Evolutionary conservation across 495 filamentous ascomycete species (phyloP).

Genomic region (Daldinia decipiens): DNA sequence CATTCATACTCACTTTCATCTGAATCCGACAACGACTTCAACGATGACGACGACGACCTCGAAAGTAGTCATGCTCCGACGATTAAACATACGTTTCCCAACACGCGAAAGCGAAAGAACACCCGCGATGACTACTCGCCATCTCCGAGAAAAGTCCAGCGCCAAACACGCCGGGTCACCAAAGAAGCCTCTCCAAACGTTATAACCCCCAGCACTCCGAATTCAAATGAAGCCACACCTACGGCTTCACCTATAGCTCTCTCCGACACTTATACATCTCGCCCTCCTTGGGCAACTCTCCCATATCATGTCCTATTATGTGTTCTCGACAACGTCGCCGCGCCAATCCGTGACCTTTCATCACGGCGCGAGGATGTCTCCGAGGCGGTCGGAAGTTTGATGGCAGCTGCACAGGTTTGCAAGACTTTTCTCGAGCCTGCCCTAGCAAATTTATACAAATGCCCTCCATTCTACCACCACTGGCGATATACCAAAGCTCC

Average conservation of each 20-base stretch:
- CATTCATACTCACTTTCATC: slow-evolving; percentile 16
- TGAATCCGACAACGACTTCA: slow-evolving; percentile 1
- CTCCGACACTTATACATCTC: slow-evolving; percentile 42
- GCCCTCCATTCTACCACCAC: slow-evolving; percentile 63
- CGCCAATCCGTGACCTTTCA: slow-evolving; percentile 66
- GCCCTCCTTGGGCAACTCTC: slow-evolving; percentile 74
- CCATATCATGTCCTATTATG: slow-evolving; percentile 77
- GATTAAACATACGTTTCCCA: not conserved
- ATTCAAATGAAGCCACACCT: slow-evolving; percentile 19
- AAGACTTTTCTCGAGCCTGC: slow-evolving; percentile 77
- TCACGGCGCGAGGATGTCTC: slow-evolving; percentile 50
- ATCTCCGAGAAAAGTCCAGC: slow-evolving; percentile 10
- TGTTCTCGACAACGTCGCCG: slow-evolving; percentile 73
- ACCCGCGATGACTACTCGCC: slow-evolving; percentile 14
- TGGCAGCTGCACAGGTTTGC: slow-evolving; percentile 69
- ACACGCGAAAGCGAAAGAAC: slow-evolving; percentile 36
- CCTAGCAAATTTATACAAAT: slow-evolving; percentile 75
- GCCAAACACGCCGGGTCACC: slow-evolving; percentile 9
- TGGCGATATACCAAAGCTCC: slow-evolving; percentile 57
- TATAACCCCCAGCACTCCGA: slow-evolving; percentile 19
- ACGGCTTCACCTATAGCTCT: not conserved
- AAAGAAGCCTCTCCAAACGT: not conserved
- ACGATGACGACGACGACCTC: slow-evolving; percentile 8
- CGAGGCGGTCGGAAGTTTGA: slow-evolving; percentile 65
- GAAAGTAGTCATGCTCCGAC: not conserved